Percentiles rank a stretch among this genome's conserved stretches.
phyloP scores from a whole-genome alignment of 257 asterid genomes.

The Solanum pimpinellifolium region DNA sequence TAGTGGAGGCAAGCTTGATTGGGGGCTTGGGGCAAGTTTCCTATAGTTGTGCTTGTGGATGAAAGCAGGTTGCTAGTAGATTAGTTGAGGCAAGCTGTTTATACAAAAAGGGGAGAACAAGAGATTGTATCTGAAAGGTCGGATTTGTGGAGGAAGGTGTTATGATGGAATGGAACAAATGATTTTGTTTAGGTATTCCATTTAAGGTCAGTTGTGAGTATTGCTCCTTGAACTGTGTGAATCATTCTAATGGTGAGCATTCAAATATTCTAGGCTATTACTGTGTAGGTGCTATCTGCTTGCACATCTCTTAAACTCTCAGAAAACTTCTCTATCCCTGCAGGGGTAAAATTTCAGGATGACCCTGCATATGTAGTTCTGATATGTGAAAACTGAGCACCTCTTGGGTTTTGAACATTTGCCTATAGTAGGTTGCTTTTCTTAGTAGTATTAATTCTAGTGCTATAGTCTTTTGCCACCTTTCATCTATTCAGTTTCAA shows the following conservation, averaged over 20 bases:
- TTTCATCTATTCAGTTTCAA: not conserved
- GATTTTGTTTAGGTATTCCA: not conserved
- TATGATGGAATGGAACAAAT: not conserved
- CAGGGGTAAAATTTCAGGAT: not conserved
- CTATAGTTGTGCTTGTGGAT: not conserved
- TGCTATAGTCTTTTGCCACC: not conserved
- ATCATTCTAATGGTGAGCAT: not conserved
- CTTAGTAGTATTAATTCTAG: not conserved
- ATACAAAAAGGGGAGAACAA: not conserved
- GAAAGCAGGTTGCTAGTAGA: not conserved
- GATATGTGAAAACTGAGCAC: not conserved
- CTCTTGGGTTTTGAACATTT: not conserved
- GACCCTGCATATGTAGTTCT: not conserved
- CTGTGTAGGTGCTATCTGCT: not conserved
- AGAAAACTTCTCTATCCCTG: not conserved
- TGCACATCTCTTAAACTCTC: not conserved
- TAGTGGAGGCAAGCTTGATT: not conserved
- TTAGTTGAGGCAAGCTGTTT: not conserved
- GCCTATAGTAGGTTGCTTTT: not conserved
- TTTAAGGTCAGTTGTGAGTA: not conserved
- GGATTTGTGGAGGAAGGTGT: not conserved
- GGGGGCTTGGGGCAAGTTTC: not conserved
- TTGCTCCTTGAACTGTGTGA: not conserved
- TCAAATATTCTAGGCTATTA: not conserved
- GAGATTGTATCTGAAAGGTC: not conserved